A percentile compares a stretch with the other conserved stretches of the same genome.
These are phyloP conservation scores for Fusarium neocosmosporiellum DNA, from an alignment of 2,329 filamentous ascomycete species.

Conservation along the genomic window DNA sequence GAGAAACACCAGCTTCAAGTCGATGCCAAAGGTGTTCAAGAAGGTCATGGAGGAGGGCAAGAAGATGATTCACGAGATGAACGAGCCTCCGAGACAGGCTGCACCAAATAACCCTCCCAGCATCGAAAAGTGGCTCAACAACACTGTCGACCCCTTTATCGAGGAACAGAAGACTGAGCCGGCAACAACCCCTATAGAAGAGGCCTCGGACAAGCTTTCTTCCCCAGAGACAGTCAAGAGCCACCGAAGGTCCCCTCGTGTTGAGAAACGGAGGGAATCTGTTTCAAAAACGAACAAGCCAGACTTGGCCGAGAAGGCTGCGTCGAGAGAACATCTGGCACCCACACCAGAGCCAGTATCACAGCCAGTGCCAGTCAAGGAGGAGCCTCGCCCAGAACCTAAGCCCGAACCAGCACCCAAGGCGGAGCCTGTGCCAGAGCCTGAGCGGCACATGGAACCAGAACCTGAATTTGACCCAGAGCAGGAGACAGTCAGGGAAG, in stretches of 20 bases:
- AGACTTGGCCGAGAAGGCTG: conserved; percentile 28
- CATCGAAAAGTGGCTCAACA: conserved; percentile 74
- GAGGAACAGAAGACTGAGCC: conserved; percentile 50
- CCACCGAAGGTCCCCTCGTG: conserved; percentile 40
- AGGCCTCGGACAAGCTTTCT: conserved; percentile 20
- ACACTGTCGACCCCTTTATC: conserved; percentile 71
- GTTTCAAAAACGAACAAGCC: conserved; percentile 32
- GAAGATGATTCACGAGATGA: conserved; percentile 72
- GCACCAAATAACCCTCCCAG: conserved; percentile 67
- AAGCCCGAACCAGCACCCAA: not conserved
- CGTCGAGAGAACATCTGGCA: conserved; percentile 11
- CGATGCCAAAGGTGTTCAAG: conserved; percentile 71
- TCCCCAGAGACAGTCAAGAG: conserved; percentile 37
- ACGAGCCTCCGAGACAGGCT: conserved; percentile 64
- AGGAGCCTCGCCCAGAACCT: conserved; percentile 10
- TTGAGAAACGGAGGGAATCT: conserved; percentile 36
- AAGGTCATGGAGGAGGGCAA: conserved; percentile 73
- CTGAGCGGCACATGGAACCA: not conserved
- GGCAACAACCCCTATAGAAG: conserved; percentile 21
- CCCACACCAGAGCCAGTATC: conserved; percentile 10
- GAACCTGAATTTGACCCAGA: conserved; percentile 1
- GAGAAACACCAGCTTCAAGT: conserved; percentile 68
- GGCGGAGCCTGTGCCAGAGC: conserved; percentile 3
- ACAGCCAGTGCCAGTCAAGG: conserved; percentile 8
- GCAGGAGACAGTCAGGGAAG: conserved; percentile 22